Evolutionary conservation across 345 rosid genomes (phyloP).

Genomic region (Trapa bicornis): DNA sequence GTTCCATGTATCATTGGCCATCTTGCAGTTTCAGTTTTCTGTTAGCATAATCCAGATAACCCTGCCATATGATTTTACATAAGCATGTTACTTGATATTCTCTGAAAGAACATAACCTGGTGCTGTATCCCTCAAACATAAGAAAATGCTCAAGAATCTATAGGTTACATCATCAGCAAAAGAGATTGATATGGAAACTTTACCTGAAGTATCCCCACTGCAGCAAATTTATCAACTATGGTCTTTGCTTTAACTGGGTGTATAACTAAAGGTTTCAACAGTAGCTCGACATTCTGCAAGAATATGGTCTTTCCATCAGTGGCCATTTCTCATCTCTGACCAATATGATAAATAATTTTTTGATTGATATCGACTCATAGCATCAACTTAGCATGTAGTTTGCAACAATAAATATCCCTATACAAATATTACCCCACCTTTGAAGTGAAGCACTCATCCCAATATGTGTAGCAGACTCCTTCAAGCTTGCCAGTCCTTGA

Average conservation of each 20-base stretch:
- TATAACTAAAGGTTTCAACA: constrained; percentile 46
- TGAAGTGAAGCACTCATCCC: constrained; percentile 67
- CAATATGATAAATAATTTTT: not conserved
- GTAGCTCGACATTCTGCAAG: constrained; percentile 46
- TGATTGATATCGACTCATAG: not conserved
- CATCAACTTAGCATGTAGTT: not conserved
- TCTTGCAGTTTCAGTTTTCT: constrained; percentile 24
- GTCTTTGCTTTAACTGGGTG: constrained; percentile 52
- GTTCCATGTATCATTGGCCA: constrained; percentile 3
- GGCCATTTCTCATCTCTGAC: not conserved
- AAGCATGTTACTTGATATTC: not conserved
- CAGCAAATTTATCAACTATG: constrained; percentile 69
- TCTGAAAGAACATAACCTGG: too few species aligned
- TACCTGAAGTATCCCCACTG: constrained; percentile 90
- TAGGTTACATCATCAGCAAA: not conserved
- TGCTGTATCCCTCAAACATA: not conserved
- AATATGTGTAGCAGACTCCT: constrained; percentile 48
- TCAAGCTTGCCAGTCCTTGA: constrained; percentile 42
- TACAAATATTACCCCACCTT: constrained; percentile 25
- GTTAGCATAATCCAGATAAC: constrained; percentile 52
- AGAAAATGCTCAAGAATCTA: not conserved
- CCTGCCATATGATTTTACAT: constrained; percentile 29
- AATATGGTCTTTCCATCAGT: constrained; percentile 4
- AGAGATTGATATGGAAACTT: not conserved
- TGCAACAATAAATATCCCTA: not conserved